Percentiles rank a stretch among this genome's conserved stretches.
Evolutionary conservation across 306 rosid genomes (phyloP).

Genomic region (Echinosophora koreensis): DNA sequence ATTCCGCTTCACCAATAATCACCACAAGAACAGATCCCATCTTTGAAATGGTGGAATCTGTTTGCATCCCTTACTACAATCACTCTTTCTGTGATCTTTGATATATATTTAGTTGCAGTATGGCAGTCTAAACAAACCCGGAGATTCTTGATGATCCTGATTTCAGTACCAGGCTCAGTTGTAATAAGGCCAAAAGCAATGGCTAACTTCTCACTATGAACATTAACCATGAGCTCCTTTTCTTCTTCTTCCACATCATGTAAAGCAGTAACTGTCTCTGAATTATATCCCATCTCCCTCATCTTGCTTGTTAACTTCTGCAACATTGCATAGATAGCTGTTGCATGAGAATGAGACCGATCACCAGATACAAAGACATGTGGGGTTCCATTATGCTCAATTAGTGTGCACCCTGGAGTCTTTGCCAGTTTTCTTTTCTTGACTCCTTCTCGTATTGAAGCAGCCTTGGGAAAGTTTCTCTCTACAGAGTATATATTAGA

Average conservation of each 20-base stretch:
- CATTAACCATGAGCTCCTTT: constrained; percentile 87
- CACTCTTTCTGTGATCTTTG: constrained; percentile 84
- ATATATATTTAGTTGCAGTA: constrained; percentile 85
- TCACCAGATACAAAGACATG: constrained; percentile 86
- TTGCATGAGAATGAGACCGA: constrained; percentile 76
- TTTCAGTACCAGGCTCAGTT: constrained; percentile 83
- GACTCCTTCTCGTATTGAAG: constrained; percentile 77
- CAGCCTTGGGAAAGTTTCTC: constrained; percentile 89
- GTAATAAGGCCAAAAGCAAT: constrained; percentile 88
- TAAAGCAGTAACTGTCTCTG: constrained; percentile 78
- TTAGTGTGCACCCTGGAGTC: constrained; percentile 91
- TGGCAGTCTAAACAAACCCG: constrained; percentile 98
- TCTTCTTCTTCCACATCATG: constrained; percentile 99
- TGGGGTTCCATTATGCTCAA: constrained; percentile 78
- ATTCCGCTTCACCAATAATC: constrained; percentile 83
- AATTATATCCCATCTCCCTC: constrained; percentile 83
- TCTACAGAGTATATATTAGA: constrained; percentile 86
- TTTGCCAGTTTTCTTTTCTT: constrained; percentile 79
- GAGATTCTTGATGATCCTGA: constrained; percentile 92
- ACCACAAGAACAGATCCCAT: constrained; percentile 86
- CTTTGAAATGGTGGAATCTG: constrained; percentile 92
- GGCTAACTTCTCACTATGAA: constrained; percentile 93
- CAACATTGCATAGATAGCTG: constrained; percentile 79
- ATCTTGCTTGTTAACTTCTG: constrained; percentile 83
- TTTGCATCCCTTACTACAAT: constrained; percentile 97